A percentile compares a stretch with the other conserved stretches of the same genome.
Evolutionary conservation across 257 asterid genomes (phyloP).

Genomic region (Knoxia roxburghii): DNA sequence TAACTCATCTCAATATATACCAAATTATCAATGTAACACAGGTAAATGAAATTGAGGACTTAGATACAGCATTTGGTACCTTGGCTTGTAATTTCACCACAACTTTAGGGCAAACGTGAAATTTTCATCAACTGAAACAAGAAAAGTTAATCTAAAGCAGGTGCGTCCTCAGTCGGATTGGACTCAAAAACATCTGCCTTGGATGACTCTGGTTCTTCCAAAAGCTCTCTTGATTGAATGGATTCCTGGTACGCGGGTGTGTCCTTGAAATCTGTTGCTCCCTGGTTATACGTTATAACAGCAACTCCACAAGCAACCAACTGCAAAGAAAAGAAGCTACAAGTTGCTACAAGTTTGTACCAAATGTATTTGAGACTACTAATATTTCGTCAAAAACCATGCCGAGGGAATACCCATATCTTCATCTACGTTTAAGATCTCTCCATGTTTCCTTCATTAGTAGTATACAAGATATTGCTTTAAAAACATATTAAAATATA

Average conservation of each 20-base stretch:
- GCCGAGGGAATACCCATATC: background rate
- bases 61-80: slow-evolving; percentile 11
- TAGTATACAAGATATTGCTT: background rate
- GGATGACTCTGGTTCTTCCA: slow-evolving; percentile 64
- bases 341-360: background rate
- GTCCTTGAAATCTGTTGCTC: slow-evolving; percentile 90
- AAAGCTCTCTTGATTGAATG: slow-evolving; percentile 63
- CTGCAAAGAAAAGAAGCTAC: slow-evolving; percentile 30
- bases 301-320: slow-evolving; percentile 78
- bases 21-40: slow-evolving; percentile 2
- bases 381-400: background rate
- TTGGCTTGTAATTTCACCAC: slow-evolving; percentile 1
- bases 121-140: background rate
- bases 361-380: background rate
- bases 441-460: background rate
- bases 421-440: background rate
- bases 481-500: background rate
- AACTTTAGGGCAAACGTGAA: slow-evolving; percentile 3
- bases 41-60: background rate
- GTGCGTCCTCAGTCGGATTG: slow-evolving; percentile 90
- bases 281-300: slow-evolving; percentile 70
- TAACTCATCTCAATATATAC: slow-evolving; percentile 13
- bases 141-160: slow-evolving; percentile 58
- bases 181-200: slow-evolving; percentile 77
- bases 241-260: slow-evolving; percentile 87